phyloP scores from a whole-genome alignment of 192 early-diverging fungal genomes.

The Coemansia sp. region DNA sequence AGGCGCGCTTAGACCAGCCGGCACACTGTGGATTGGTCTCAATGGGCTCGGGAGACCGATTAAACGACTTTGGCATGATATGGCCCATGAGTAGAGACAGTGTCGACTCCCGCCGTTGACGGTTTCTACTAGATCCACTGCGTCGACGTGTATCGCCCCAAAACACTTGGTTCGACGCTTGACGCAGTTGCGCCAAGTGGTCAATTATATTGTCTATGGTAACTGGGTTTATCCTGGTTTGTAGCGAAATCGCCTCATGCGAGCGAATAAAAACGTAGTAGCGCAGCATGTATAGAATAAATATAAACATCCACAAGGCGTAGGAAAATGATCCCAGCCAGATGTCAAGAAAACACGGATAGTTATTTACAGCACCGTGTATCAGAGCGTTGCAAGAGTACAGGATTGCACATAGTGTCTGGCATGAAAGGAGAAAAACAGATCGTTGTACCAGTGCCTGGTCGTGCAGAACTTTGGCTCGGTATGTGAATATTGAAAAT shows the following conservation, averaged over 20 bases:
- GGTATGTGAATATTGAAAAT: conserved; percentile 23
- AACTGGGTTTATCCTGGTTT: conserved; percentile 31
- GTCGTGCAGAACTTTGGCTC: conserved; percentile 24
- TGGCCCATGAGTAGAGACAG: background rate
- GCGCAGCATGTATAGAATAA: conserved; percentile 27
- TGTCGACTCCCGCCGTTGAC: background rate
- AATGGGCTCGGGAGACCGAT: background rate
- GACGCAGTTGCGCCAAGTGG: conserved; percentile 10
- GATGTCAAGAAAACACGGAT: conserved; percentile 33
- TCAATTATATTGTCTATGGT: conserved; percentile 36
- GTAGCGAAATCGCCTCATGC: conserved; percentile 13
- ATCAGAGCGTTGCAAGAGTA: conserved; percentile 13
- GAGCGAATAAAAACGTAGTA: conserved; percentile 17
- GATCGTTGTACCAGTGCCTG: conserved; percentile 30
- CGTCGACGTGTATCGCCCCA: background rate
- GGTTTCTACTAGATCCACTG: background rate
- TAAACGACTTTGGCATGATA: background rate
- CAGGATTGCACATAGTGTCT: conserved; percentile 7
- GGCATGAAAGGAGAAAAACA: conserved; percentile 17
- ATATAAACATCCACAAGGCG: conserved; percentile 15
- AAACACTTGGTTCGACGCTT: conserved; percentile 3
- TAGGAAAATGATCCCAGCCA: conserved; percentile 23
- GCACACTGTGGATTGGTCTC: background rate
- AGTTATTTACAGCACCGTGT: conserved; percentile 20
- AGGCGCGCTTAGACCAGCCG: conserved; percentile 4